phyloP scores from a whole-genome alignment of 2,329 filamentous ascomycete species.

The Pleomassaria siparia region DNA sequence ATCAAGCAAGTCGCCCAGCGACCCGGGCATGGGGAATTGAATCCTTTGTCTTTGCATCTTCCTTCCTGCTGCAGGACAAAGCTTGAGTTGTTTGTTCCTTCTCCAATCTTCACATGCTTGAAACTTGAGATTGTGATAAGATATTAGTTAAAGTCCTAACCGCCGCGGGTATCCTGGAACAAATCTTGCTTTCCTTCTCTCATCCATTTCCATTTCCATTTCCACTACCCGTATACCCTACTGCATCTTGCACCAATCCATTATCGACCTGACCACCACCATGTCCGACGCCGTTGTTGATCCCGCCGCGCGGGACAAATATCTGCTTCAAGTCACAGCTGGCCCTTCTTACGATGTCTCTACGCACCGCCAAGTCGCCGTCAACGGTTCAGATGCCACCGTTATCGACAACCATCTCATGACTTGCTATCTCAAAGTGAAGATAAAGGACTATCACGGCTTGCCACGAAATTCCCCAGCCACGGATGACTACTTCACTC shows the following conservation, averaged over 20 bases:
- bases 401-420: conserved; percentile 31
- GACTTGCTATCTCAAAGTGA: conserved; percentile 35
- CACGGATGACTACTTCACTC: conserved; percentile 33
- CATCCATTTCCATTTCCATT: not conserved
- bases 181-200: too few relatives aligned
- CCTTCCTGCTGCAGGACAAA: too few relatives aligned
- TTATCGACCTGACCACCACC: not conserved
- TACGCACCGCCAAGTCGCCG: conserved; percentile 34
- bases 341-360: conserved; percentile 36
- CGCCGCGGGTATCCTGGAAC: too few relatives aligned
- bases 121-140: too few relatives aligned
- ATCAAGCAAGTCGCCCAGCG: not conserved
- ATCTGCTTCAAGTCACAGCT: conserved; percentile 41
- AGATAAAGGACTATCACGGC: conserved; percentile 41
- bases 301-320: conserved; percentile 37
- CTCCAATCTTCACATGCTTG: too few relatives aligned
- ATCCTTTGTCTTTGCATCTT: too few relatives aligned
- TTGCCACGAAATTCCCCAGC: conserved; percentile 32
- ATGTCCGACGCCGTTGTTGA: conserved; percentile 22
- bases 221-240: not conserved
- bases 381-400: conserved; percentile 31
- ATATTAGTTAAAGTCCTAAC: too few relatives aligned
- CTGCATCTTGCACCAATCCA: not conserved
- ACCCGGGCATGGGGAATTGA: not conserved
- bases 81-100: too few relatives aligned